Evolutionary conservation across 2,329 filamentous ascomycete genomes (phyloP), one percentile per base, ranked within the genome.

Genomic region (Cryphonectria radicalis): DNA sequence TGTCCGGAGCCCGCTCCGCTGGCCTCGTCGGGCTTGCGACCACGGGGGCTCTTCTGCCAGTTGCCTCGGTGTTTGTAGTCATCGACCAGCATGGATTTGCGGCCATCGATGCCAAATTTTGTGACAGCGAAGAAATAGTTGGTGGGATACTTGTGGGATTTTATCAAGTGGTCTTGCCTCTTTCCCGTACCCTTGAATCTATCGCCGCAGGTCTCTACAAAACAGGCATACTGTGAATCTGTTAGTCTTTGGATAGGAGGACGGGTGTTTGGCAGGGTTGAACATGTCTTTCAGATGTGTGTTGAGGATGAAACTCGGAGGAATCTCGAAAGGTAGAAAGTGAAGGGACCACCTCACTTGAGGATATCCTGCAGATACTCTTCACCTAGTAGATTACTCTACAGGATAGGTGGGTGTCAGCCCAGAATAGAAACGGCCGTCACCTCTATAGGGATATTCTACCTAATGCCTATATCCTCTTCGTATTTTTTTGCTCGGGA

Each of bases 131-230:
- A 97, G 81, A 97, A 95, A 82, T 94, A 97, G 77, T 93, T 92
- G 78, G 89, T 90, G 14, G 95, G 95, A 78, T 96, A 99, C 82
- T 91, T 88, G 81, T 99, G 96, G 82, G 97, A 98, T 84, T 97
- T 95, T 75, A 97, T 93, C 75, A 97, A 86, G 84, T 99, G 95
- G 79, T 93, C 89, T 46, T 93, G 88, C 62, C 96, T 89, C 81
- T 97, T 98, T 77, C 93, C 90, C 42, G 92, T 90, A 4, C 93
- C 94, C 69, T 89, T 90, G 82, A 95, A 98, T 79, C 94, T 91
- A 75, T 92, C 89, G 72, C 96, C 93, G 80, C 96, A 99, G 65
- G 87, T 91, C 78, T 97, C 92, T 8, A 98, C 90, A 77, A 98
- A 97, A 82, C 96, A 99, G 6, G 89, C 90, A 81, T 92, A 98